phyloP scores from a whole-genome alignment of 129 eudicot genomes.

The Deinandra increscens region DNA sequence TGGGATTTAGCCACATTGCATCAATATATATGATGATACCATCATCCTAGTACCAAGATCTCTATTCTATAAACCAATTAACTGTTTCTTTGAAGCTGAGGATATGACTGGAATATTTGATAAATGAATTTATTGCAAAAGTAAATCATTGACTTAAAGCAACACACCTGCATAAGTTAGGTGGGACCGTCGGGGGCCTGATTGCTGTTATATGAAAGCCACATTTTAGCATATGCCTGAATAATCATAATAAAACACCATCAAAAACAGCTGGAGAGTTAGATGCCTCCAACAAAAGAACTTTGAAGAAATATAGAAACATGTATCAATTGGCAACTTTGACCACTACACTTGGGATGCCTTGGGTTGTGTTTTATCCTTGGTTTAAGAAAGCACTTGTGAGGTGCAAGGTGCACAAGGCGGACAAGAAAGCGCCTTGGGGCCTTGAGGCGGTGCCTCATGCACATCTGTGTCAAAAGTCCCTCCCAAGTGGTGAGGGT shows the following conservation, averaged over 20 bases:
- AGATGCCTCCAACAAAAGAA: not conserved
- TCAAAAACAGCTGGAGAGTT: not conserved
- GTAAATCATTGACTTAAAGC: not conserved
- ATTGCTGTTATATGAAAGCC: conserved; percentile 99
- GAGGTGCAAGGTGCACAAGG: no score
- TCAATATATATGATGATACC: not conserved
- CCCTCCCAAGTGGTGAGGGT: no score
- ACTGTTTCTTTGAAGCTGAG: not conserved
- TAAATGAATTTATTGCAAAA: not conserved
- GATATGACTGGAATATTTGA: not conserved
- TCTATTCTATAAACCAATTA: not conserved
- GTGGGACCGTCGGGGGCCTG: conserved; percentile 94
- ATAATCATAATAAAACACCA: conserved; percentile 12
- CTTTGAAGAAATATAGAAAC: not conserved
- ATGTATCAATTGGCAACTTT: conserved; percentile 6
- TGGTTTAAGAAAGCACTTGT: no score
- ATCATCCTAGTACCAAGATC: not conserved
- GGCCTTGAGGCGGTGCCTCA: no score
- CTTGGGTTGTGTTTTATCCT: not conserved
- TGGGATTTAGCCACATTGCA: not conserved
- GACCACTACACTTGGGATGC: not conserved
- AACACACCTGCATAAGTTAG: conserved; percentile 92
- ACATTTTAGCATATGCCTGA: conserved; percentile 77
- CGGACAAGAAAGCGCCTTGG: no score
- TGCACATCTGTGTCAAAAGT: no score